Conservation (phyloP, 1,284 basidiomycete genomes). For the Leccinum holopus region DNA sequence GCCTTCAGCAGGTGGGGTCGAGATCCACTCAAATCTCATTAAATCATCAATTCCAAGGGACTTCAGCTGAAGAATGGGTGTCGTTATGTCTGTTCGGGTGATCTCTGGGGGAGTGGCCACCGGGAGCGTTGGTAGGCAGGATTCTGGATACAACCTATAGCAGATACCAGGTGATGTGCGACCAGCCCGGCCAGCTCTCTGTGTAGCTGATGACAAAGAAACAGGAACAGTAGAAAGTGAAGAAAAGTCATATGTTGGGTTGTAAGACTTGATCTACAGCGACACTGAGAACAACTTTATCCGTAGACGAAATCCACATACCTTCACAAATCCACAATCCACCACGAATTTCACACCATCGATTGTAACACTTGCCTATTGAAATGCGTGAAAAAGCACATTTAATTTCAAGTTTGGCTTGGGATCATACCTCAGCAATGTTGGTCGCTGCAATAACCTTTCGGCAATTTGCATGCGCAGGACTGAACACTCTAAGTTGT, state of each 20-base stretch:
- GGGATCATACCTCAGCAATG: conserved; percentile 78
- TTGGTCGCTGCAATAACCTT: conserved; percentile 96
- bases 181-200: conserved; percentile 89
- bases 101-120: conserved; percentile 85
- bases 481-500: conserved; percentile 83
- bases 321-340: conserved; percentile 95
- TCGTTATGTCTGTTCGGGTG: conserved; percentile 83
- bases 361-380: conserved; percentile 90
- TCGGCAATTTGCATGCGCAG: conserved; percentile 68
- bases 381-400: neutral
- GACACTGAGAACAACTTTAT: neutral
- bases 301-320: conserved; percentile 28
- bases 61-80: conserved; percentile 90
- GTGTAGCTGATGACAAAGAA: conserved; percentile 81
- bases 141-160: conserved; percentile 86
- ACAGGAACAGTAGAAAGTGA: conserved; percentile 79
- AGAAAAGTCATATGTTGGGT: conserved; percentile 79
- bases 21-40: conserved; percentile 95
- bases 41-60: conserved; percentile 93
- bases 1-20: conserved; percentile 83
- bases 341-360: conserved; percentile 96
- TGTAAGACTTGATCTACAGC: conserved; percentile 76
- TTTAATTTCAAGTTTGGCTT: neutral
- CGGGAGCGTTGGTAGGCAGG: conserved; percentile 57
- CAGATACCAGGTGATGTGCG: conserved; percentile 89